Evolutionary conservation across 768 basidiomycete genomes (phyloP).

Genomic region (Austroboletus festivus): DNA sequence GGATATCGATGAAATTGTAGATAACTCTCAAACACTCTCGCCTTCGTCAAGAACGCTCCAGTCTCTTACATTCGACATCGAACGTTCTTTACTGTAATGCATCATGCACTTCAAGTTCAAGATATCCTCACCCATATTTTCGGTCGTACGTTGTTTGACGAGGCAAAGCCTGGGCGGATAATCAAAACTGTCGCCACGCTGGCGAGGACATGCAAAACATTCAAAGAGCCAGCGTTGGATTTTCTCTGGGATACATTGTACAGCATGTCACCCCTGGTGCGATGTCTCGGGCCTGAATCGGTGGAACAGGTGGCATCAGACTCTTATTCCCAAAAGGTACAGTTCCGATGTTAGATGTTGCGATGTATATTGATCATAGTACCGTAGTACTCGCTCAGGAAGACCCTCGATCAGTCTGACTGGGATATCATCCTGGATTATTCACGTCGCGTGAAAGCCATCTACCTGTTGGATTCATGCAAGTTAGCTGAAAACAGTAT

Average conservation of each 20-base stretch:
- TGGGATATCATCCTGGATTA: background rate
- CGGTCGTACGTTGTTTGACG: too few relatives aligned
- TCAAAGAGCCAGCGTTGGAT: background rate
- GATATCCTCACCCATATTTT: too few relatives aligned
- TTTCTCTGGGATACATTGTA: background rate
- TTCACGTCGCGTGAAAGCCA: background rate
- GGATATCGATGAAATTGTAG: too few relatives aligned
- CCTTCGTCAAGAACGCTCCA: too few relatives aligned
- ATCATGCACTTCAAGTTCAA: too few relatives aligned
- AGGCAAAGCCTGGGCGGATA: too few relatives aligned
- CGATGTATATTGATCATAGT: background rate
- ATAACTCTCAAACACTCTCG: too few relatives aligned
- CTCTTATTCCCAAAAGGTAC: too few relatives aligned
- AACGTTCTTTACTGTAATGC: too few relatives aligned
- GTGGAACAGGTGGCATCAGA: too few relatives aligned
- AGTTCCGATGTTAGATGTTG: too few relatives aligned
- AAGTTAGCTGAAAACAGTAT: background rate
- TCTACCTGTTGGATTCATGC: background rate
- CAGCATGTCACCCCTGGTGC: background rate
- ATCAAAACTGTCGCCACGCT: background rate
- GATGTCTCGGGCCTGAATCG: background rate
- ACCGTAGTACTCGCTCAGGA: background rate
- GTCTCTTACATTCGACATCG: too few relatives aligned
- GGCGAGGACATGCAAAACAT: background rate
- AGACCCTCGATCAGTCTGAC: background rate